Evolutionary conservation across 2,329 filamentous ascomycete genomes (phyloP).

Genomic region (Aspergillus uvarum): DNA sequence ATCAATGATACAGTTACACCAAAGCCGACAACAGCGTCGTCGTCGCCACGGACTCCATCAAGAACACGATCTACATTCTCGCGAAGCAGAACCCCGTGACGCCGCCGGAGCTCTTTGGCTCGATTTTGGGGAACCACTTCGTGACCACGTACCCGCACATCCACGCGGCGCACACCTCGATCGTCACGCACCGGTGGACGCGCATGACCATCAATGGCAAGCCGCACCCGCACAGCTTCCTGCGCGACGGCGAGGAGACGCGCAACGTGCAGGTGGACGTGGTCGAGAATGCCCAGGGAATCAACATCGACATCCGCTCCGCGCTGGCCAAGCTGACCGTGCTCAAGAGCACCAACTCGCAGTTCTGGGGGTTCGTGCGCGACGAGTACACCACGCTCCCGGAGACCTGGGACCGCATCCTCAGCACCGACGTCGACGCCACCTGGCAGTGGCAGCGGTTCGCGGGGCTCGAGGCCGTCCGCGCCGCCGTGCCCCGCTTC

Average conservation of each 20-base stretch:
- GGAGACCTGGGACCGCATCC: conserved; percentile 92
- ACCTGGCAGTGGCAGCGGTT: conserved; percentile 83
- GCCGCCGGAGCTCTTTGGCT: conserved; percentile 88
- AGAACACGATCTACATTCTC: conserved; percentile 94
- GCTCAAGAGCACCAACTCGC: conserved; percentile 93
- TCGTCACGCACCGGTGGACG: conserved; percentile 87
- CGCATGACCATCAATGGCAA: conserved; percentile 83
- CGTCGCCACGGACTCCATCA: conserved; percentile 96
- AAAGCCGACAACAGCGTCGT: conserved; percentile 90
- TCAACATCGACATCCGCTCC: conserved; percentile 73
- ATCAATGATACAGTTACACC: conserved; percentile 69
- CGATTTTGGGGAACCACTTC: conserved; percentile 84
- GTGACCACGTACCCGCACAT: conserved; percentile 86
- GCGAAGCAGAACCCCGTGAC: conserved; percentile 91
- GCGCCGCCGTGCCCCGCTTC: conserved; percentile 65
- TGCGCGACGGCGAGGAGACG: conserved; percentile 84
- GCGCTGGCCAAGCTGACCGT: conserved; percentile 80
- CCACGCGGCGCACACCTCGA: conserved; percentile 74
- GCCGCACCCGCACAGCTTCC: conserved; percentile 92
- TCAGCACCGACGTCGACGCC: conserved; percentile 89
- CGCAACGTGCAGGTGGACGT: conserved; percentile 76
- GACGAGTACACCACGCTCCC: conserved; percentile 90
- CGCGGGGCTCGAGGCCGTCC: conserved; percentile 64
- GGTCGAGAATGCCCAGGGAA: conserved; percentile 51
- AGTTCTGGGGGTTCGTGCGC: conserved; percentile 90